Evolutionary conservation across 129 eudicot genomes (phyloP), one percentile per base, ranked within the genome.

Genomic region (Tagetes erecta): DNA sequence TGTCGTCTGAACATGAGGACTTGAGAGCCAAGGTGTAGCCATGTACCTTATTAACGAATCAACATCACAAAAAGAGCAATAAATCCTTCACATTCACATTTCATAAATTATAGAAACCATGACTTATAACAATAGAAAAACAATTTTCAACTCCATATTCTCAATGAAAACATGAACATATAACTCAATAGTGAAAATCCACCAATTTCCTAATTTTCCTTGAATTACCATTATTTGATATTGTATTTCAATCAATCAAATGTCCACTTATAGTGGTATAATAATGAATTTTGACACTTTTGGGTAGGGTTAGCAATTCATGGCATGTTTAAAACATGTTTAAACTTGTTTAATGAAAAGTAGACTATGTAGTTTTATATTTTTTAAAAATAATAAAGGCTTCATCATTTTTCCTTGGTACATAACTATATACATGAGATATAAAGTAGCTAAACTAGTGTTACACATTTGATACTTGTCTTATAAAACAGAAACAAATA

Each of bases 21-120:
- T 91, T 37, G 89, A 76, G 62, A 91, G 95, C 97, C 97, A 91
- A 9, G 95, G 92, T 45, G 97, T 88, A 34, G 93, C 75, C 80
- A 84, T 73, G 78, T 87, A 88, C 87, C 97, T 91, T 62, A 1
- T 49, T 40, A 51, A 76, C 11, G 64, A 64, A 66, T 4, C 37
- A 81, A 71, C n/a, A 76, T 5, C 67, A 36, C 34, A 64, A 42
- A 64, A 42, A 50, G 8, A 76, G 9, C 41, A 73, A 3, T 13
- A 73, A 5, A 60, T 36, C 41, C 13, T 8, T 20, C 27, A 20
- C 27, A 20, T 45, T 67, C 30, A 46, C 66, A 51, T 64, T 67
- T 53, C 40, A 45, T 45, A 3, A 49, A 35, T 1, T 70, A 34
- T 27, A 27, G 8, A 73, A 58, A 33, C 34, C 53, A 14, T 49